phyloP scores from a whole-genome alignment of 495 filamentous ascomycete genomes.

The Annulohypoxylon maeteangense region DNA sequence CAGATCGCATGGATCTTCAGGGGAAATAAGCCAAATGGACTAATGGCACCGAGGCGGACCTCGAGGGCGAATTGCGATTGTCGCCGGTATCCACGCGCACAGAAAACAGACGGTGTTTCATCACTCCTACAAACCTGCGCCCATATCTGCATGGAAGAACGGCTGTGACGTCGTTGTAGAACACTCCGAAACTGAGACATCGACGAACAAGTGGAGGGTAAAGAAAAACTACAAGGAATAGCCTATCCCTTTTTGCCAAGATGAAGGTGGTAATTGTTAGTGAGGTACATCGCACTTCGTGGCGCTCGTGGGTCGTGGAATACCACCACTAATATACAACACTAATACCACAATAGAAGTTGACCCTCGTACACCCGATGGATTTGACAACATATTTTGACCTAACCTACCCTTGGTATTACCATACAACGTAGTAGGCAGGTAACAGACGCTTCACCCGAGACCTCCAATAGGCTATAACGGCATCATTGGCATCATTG shows the following conservation, averaged over 20 bases:
- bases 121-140: constrained; percentile 18
- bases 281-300: constrained; percentile 11
- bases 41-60: constrained; percentile 7
- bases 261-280: constrained; percentile 12
- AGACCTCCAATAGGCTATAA: constrained; percentile 23
- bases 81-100: constrained; percentile 35
- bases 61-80: constrained; percentile 34
- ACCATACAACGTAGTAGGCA: constrained; percentile 12
- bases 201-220: background rate
- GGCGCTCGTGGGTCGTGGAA: background rate
- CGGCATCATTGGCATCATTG: background rate
- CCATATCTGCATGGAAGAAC: background rate
- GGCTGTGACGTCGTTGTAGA: constrained; percentile 38
- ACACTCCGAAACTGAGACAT: constrained; percentile 33
- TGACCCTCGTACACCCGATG: constrained; percentile 19
- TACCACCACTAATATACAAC: background rate
- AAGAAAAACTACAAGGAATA: constrained; percentile 1
- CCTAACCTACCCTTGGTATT: background rate
- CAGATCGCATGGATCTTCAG: constrained; percentile 38
- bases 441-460: constrained; percentile 9
- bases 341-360: constrained; percentile 1
- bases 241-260: constrained; percentile 4
- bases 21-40: constrained; percentile 21
- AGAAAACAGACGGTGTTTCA: constrained; percentile 40
- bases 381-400: background rate